Conservation (phyloP, 2,329 filamentous ascomycete species). For the Fusarium buxicola region DNA sequence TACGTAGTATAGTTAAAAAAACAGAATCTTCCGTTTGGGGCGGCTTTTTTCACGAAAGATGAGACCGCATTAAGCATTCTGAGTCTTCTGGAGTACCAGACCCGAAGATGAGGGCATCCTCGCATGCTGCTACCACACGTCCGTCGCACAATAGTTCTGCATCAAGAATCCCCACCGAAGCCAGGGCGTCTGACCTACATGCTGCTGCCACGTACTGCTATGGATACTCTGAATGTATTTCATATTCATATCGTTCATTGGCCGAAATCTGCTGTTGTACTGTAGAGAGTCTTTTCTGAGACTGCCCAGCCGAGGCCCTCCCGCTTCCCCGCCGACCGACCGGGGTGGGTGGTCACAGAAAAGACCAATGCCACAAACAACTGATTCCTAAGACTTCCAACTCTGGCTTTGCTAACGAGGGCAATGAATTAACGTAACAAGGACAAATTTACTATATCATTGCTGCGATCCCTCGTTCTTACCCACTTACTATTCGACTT, state of each 20-base stretch:
- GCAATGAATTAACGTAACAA: background rate
- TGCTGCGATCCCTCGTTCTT: background rate
- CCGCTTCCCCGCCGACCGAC: no score
- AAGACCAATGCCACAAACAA: background rate
- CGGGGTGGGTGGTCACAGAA: no score
- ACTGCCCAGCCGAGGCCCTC: no score
- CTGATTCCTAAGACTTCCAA: background rate
- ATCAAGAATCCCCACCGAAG: background rate
- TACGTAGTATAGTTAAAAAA: background rate
- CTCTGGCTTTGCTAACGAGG: background rate
- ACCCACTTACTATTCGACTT: background rate
- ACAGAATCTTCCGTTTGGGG: background rate
- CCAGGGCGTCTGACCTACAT: background rate
- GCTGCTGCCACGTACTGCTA: background rate
- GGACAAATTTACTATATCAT: no score
- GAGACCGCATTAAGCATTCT: background rate
- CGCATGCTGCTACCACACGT: slow-evolving; percentile 41
- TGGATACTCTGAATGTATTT: background rate
- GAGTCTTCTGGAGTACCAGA: background rate
- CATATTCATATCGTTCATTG: background rate
- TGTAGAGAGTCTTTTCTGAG: no score
- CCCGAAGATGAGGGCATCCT: slow-evolving; percentile 34
- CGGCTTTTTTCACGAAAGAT: background rate
- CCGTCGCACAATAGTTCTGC: background rate
- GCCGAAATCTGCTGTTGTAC: background rate